Conservation (phyloP, 371 early-diverging fungal species). For the Fennellomyces sp. region DNA sequence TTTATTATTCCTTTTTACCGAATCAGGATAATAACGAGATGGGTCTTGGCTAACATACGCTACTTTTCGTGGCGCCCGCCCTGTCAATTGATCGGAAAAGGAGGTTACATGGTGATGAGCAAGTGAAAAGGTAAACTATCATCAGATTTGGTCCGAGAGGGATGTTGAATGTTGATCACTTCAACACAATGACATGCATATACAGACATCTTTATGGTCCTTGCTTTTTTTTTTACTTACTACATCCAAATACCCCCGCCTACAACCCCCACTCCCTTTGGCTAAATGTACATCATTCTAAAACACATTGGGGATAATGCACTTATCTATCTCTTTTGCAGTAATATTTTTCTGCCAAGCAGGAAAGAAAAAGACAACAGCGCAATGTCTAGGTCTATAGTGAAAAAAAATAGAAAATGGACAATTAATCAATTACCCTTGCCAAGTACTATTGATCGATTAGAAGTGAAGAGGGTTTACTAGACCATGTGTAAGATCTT, state of each 20-base stretch:
- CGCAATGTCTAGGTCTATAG: neutral
- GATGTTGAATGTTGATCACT: neutral
- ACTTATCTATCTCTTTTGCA: no score
- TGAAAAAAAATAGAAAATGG: no score
- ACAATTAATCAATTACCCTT: no score
- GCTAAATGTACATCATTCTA: neutral
- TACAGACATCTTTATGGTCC: neutral
- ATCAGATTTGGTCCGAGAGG: neutral
- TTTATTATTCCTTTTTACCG: neutral
- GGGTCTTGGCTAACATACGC: slow-evolving; percentile 9
- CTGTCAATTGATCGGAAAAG: slow-evolving; percentile 12
- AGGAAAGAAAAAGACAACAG: neutral
- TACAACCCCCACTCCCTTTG: neutral
- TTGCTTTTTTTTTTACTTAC: neutral
- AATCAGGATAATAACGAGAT: slow-evolving; percentile 7
- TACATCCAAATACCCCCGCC: neutral
- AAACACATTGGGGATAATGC: slow-evolving; percentile 7
- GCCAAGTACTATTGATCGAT: no score
- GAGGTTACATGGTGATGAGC: neutral
- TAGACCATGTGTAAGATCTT: no score
- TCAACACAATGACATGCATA: slow-evolving; percentile 4
- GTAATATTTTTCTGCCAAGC: neutral
- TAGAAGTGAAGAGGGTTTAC: no score
- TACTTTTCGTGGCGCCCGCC: slow-evolving; percentile 10
- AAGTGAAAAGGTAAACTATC: neutral